Conservation (phyloP, 179 eudicot genomes). For the Silene noctiflora region DNA sequence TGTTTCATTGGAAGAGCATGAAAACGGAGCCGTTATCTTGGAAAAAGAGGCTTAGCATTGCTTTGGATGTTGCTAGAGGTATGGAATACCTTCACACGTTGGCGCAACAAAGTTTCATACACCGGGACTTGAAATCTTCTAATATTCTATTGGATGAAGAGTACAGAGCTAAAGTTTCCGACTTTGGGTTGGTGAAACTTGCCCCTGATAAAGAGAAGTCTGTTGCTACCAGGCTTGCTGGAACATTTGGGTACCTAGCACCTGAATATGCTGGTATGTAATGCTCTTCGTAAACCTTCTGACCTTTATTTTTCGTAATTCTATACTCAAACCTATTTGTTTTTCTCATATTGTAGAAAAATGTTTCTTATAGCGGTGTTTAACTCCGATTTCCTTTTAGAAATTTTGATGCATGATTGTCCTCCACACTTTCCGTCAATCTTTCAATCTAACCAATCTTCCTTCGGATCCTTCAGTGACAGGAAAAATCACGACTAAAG, state of each 20-base stretch:
- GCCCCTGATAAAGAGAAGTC: slow-evolving; percentile 46
- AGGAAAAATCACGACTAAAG: slow-evolving; percentile 61
- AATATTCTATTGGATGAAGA: slow-evolving; percentile 47
- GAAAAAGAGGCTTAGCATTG: slow-evolving; percentile 46
- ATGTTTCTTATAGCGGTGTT: too few relatives aligned
- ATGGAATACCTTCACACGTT: slow-evolving; percentile 58
- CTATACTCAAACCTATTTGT: too few relatives aligned
- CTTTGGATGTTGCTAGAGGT: slow-evolving; percentile 60
- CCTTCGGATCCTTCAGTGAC: slow-evolving; percentile 38
- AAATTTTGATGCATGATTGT: not conserved
- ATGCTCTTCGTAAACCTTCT: not conserved
- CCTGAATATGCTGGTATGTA: slow-evolving; percentile 54
- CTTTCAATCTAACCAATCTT: not conserved
- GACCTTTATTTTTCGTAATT: not conserved
- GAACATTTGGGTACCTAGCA: slow-evolving; percentile 54
- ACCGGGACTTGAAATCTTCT: slow-evolving; percentile 49
- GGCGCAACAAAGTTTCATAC: slow-evolving; percentile 51
- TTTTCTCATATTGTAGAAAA: too few relatives aligned
- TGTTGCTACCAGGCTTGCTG: slow-evolving; percentile 45
- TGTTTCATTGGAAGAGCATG: slow-evolving; percentile 44
- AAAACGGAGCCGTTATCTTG: slow-evolving; percentile 47
- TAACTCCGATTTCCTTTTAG: too few relatives aligned
- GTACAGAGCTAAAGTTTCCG: slow-evolving; percentile 49
- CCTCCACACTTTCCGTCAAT: not conserved
- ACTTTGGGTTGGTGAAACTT: slow-evolving; percentile 49